Conservation (phyloP, 305 asterid species). For the Fraxinus latifolia region DNA sequence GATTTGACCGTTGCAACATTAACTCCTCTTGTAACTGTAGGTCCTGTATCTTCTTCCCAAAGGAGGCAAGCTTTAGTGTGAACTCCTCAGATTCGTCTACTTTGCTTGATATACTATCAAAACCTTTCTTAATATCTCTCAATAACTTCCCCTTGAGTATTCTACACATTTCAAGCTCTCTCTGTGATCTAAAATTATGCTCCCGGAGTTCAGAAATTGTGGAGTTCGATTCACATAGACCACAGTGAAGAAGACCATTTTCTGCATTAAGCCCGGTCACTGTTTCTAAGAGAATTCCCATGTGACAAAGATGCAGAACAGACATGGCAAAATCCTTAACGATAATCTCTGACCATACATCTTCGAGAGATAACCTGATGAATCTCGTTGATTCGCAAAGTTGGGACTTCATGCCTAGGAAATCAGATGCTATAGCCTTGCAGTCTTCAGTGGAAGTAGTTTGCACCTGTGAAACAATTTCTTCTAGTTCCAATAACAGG, state of each 20-base stretch:
- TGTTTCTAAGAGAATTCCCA: constrained; percentile 85
- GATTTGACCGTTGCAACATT: constrained; percentile 76
- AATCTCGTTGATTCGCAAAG: constrained; percentile 47
- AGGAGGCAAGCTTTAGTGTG: constrained; percentile 54
- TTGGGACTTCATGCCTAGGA: constrained; percentile 51
- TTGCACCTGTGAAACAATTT: constrained; percentile 50
- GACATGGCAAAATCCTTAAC: constrained; percentile 82
- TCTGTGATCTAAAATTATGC: constrained; percentile 60
- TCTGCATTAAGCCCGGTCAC: constrained; percentile 76
- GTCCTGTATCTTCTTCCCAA: constrained; percentile 67
- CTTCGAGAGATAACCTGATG: constrained; percentile 70
- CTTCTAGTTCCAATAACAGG: constrained; percentile 62
- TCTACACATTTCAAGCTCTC: constrained; percentile 86
- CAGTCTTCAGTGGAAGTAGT: constrained; percentile 46
- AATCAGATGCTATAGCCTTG: constrained; percentile 44
- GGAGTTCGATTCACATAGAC: constrained; percentile 71
- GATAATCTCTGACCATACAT: constrained; percentile 86
- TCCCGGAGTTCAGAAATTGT: constrained; percentile 68
- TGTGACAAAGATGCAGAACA: constrained; percentile 84
- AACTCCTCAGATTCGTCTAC: constrained; percentile 70
- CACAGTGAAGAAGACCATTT: constrained; percentile 79
- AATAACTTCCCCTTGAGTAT: constrained; percentile 71
- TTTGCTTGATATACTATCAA: constrained; percentile 65
- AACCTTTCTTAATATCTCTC: constrained; percentile 65
- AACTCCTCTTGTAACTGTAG: constrained; percentile 73